These are phyloP conservation scores for Rusavskia elegans DNA, from an alignment of 495 filamentous ascomycete genomes.

Conservation along the genomic window DNA sequence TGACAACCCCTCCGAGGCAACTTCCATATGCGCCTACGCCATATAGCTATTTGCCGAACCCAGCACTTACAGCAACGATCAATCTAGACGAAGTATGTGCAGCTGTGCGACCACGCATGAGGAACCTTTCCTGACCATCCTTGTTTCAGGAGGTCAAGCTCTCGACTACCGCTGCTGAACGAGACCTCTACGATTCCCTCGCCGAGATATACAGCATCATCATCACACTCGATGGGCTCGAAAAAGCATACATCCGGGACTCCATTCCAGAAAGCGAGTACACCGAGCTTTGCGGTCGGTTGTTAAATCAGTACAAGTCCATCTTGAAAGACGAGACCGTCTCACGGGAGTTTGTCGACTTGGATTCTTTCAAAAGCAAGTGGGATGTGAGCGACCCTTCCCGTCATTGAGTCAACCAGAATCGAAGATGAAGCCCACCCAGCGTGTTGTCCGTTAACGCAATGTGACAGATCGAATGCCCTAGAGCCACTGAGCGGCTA, in stretches of 20 bases:
- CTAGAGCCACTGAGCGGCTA: slow-evolving; percentile 81
- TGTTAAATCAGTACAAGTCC: slow-evolving; percentile 94
- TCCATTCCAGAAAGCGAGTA: slow-evolving; percentile 83
- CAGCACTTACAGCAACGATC: slow-evolving; percentile 65
- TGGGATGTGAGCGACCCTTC: slow-evolving; percentile 55
- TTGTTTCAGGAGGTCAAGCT: slow-evolving; percentile 74
- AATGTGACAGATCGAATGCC: slow-evolving; percentile 64
- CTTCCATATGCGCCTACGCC: slow-evolving; percentile 74
- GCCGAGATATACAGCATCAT: slow-evolving; percentile 98
- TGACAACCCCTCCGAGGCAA: slow-evolving; percentile 13
- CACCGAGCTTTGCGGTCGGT: slow-evolving; percentile 81
- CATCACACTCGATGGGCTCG: slow-evolving; percentile 82
- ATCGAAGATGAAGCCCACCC: neutral
- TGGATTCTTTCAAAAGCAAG: slow-evolving; percentile 85
- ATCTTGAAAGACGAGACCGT: slow-evolving; percentile 80
- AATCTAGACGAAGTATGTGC: slow-evolving; percentile 68
- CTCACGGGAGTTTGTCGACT: slow-evolving; percentile 60
- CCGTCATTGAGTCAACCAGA: neutral
- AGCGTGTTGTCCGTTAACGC: neutral
- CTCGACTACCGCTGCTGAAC: slow-evolving; percentile 63
- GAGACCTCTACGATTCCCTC: slow-evolving; percentile 88
- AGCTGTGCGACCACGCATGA: slow-evolving; percentile 11
- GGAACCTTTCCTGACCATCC: neutral
- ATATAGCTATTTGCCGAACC: slow-evolving; percentile 76
- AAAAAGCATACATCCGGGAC: slow-evolving; percentile 95